A percentile compares a stretch with the other conserved stretches of the same genome.
These are phyloP conservation scores for Usnea hakonensis DNA, from an alignment of 495 filamentous ascomycete genomes.

Conservation along the genomic window DNA sequence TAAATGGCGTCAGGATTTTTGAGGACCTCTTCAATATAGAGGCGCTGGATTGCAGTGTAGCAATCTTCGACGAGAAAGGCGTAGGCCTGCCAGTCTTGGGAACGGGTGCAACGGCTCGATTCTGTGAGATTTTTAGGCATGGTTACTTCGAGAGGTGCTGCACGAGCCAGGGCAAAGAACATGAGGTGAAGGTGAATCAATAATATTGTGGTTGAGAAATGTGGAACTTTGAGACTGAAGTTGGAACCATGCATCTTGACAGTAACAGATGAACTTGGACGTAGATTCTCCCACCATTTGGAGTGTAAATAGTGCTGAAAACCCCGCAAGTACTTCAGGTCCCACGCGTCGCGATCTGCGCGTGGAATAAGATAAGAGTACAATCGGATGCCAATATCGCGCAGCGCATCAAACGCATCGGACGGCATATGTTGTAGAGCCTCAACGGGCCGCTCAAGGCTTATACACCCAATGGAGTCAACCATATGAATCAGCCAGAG, in stretches of 20 bases:
- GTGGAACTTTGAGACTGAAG: not conserved
- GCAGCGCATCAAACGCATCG: not conserved
- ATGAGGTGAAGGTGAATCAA: not conserved
- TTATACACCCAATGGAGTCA: no score
- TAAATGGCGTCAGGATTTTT: not conserved
- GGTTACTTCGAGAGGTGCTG: not conserved
- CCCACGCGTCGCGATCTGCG: not conserved
- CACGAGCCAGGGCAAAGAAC: not conserved
- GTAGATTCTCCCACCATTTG: not conserved
- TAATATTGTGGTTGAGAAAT: not conserved
- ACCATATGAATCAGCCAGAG: no score
- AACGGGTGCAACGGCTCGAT: not conserved
- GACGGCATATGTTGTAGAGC: no score
- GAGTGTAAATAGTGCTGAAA: no score
- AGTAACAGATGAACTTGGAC: not conserved
- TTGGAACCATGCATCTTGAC: not conserved
- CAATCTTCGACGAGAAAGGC: constrained; percentile 12
- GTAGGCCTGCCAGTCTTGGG: not conserved
- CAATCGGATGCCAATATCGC: not conserved
- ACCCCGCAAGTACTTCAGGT: not conserved
- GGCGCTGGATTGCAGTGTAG: constrained; percentile 5
- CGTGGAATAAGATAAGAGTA: not conserved
- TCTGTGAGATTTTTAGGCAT: not conserved
- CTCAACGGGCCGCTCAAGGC: not conserved
- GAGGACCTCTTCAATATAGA: constrained; percentile 5